Conservation (phyloP, 2,329 filamentous ascomycete genomes). For the Cercospora zeina region DNA sequence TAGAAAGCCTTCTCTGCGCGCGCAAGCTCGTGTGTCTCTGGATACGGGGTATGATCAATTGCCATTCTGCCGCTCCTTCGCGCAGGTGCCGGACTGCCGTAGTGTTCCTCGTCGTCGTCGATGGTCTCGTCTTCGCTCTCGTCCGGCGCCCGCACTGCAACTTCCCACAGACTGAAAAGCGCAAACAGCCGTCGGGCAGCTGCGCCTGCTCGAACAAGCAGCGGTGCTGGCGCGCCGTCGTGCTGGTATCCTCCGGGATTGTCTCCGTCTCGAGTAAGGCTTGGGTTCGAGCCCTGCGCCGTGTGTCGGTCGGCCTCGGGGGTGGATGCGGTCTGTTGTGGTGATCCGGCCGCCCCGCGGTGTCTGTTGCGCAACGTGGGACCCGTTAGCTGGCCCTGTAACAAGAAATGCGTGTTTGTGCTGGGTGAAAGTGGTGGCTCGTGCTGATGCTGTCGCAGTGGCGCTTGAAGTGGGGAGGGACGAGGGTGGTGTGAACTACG, state of each 20-base stretch:
- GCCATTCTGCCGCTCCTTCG: constrained; percentile 31
- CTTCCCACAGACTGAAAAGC: background rate
- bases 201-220: background rate
- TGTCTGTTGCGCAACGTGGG: constrained; percentile 3
- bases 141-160: background rate
- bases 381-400: constrained; percentile 6
- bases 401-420: background rate
- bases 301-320: background rate
- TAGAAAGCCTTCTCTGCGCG: constrained; percentile 49
- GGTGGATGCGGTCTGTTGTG: background rate
- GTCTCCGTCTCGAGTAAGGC: background rate
- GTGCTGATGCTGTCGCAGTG: constrained; percentile 11
- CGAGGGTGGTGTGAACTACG: constrained; percentile 10
- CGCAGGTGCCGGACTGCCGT: background rate
- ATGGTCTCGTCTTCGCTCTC: constrained; percentile 8
- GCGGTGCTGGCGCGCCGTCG: background rate
- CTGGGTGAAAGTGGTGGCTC: background rate
- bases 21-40: constrained; percentile 50
- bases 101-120: constrained; percentile 9
- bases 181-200: background rate
- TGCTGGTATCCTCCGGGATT: background rate
- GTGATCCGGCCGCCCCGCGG: background rate
- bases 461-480: constrained; percentile 8
- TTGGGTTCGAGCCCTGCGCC: constrained; percentile 1
- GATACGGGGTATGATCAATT: constrained; percentile 42